A percentile compares a stretch with the other conserved stretches of the same genome.
These are phyloP conservation scores for Rasamsonia emersonii DNA, from an alignment of 2,329 filamentous ascomycete genomes.

Conservation along the genomic window DNA sequence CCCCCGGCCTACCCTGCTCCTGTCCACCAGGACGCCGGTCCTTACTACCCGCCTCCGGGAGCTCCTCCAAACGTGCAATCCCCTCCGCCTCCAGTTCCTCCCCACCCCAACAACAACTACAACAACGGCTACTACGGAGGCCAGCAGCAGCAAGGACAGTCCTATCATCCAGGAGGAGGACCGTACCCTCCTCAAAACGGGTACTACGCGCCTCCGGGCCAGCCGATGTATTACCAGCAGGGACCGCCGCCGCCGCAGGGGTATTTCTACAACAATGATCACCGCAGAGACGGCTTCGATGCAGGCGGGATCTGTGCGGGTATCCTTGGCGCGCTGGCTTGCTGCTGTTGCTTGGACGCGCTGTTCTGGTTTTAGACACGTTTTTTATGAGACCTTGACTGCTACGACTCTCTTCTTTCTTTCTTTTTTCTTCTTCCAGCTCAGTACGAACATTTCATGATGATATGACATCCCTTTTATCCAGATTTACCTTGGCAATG, in stretches of 20 bases:
- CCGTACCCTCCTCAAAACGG: conserved; percentile 23
- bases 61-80: conserved; percentile 11
- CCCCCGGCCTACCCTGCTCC: conserved; percentile 31
- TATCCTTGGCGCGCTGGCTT: conserved; percentile 39
- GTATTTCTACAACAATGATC: conserved; percentile 28
- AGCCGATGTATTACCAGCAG: conserved; percentile 30
- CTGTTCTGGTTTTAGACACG: no score
- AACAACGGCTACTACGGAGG: conserved; percentile 14
- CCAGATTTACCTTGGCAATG: no score
- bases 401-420: no score
- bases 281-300: conserved; percentile 14
- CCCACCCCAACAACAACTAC: conserved; percentile 24
- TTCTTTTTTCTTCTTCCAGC: no score
- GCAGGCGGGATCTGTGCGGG: conserved; percentile 37
- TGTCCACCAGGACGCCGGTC: conserved; percentile 23
- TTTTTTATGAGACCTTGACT: no score
- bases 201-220: conserved; percentile 17
- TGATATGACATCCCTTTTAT: no score
- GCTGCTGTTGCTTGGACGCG: conserved; percentile 46
- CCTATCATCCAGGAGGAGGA: conserved; percentile 29
- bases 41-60: conserved; percentile 14
- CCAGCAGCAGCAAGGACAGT: conserved; percentile 20
- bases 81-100: conserved; percentile 20
- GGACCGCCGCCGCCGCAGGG: conserved; percentile 30
- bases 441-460: no score